These are phyloP conservation scores for Vachellia pachyceras DNA, from an alignment of 306 rosid genomes.

Conservation along the genomic window DNA sequence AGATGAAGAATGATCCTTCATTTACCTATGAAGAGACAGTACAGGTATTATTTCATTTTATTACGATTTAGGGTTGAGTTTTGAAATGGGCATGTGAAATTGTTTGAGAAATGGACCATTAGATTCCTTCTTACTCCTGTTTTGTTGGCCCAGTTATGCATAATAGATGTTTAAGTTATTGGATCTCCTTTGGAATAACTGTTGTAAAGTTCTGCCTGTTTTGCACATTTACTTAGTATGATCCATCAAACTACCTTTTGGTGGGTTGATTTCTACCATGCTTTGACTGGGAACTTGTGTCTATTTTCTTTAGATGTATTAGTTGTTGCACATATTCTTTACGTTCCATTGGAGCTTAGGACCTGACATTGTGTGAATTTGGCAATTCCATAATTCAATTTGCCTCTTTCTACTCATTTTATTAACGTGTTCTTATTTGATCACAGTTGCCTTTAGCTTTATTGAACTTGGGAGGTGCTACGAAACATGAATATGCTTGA, in stretches of 20 bases:
- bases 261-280: slow-evolving; percentile 7
- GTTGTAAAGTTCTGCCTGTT: neutral
- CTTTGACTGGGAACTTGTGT: neutral
- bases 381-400: neutral
- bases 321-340: neutral
- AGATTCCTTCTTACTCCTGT: neutral
- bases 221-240: slow-evolving; percentile 13
- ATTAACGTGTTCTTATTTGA: neutral
- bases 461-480: neutral
- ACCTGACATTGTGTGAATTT: neutral
- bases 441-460: neutral
- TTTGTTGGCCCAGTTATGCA: neutral
- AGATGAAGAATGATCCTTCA: slow-evolving; percentile 96
- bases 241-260: slow-evolving; percentile 22
- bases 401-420: neutral
- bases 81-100: slow-evolving; percentile 3
- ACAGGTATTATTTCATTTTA: slow-evolving; percentile 62
- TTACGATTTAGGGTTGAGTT: neutral
- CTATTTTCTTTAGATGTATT: neutral
- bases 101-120: neutral
- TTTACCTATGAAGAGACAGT: slow-evolving; percentile 95
- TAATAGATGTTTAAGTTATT: neutral
- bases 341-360: neutral
- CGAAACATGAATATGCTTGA: slow-evolving; percentile 14
- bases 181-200: neutral